phyloP scores from a whole-genome alignment of 2,329 filamentous ascomycete genomes.

The Rhynchosporium graminicola region DNA sequence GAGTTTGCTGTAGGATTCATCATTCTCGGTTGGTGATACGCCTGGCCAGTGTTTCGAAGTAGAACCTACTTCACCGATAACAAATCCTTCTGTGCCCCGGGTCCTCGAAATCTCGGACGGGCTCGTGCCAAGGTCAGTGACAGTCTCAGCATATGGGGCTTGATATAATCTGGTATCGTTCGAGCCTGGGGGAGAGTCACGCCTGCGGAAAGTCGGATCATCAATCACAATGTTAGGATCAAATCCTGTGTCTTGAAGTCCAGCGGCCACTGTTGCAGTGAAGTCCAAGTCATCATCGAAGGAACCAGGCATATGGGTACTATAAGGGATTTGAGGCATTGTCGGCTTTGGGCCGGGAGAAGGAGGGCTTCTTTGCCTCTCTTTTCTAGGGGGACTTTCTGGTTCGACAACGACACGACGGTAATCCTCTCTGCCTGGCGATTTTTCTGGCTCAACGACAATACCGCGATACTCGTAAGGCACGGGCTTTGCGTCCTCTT shows the following conservation, averaged over 20 bases:
- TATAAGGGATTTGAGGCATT: conserved; percentile 38
- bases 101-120: conserved; percentile 23
- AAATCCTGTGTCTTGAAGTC: conserved; percentile 68
- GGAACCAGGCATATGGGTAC: conserved; percentile 59
- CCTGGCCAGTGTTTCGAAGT: conserved; percentile 45
- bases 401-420: conserved; percentile 34
- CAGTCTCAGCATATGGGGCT: conserved; percentile 52
- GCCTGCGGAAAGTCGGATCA: conserved; percentile 61
- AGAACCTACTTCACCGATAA: conserved; percentile 50
- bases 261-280: conserved; percentile 68
- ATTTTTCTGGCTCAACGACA: conserved; percentile 31
- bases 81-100: conserved; percentile 43
- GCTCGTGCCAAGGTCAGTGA: conserved; percentile 44
- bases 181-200: conserved; percentile 63
- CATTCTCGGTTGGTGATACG: conserved; percentile 40
- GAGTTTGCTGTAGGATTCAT: conserved; percentile 37
- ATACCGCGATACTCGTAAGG: conserved; percentile 37
- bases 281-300: conserved; percentile 71
- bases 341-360: conserved; percentile 58
- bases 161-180: conserved; percentile 52
- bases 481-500: conserved; percentile 20
- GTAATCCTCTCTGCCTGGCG: conserved; percentile 25
- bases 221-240: conserved; percentile 70
- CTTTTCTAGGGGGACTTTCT: conserved; percentile 28
- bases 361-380: conserved; percentile 46